A percentile compares a stretch with the other conserved stretches of the same genome.
Conservation (phyloP, 2,329 filamentous ascomycete genomes). For the Cladorrhinum sp. region DNA sequence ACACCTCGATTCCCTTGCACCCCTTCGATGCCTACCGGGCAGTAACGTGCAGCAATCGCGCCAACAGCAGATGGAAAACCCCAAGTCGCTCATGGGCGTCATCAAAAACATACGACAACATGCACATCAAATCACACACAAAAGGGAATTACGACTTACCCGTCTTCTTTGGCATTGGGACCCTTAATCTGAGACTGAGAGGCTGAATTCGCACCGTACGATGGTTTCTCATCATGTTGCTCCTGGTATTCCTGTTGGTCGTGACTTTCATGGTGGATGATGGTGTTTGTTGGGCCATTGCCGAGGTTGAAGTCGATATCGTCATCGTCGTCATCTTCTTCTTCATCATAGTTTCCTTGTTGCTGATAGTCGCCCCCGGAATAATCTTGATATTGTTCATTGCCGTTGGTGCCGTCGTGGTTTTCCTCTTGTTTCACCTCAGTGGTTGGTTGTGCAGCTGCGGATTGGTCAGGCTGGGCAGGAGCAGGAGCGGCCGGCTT, state of each 20-base stretch:
- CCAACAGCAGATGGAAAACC: background rate
- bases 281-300: slow-evolving; percentile 35
- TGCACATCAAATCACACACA: slow-evolving; percentile 17
- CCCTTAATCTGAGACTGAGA: slow-evolving; percentile 40
- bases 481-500: slow-evolving; percentile 32
- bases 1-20: background rate
- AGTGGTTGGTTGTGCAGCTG: slow-evolving; percentile 26
- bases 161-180: slow-evolving; percentile 82
- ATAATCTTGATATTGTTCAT: slow-evolving; percentile 30
- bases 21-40: background rate
- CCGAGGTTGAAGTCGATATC: slow-evolving; percentile 54
- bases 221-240: slow-evolving; percentile 20
- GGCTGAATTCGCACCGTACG: slow-evolving; percentile 31
- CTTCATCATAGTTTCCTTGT: slow-evolving; percentile 38
- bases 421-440: slow-evolving; percentile 30
- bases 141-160: slow-evolving; percentile 61
- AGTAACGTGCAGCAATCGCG: background rate
- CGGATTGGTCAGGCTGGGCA: slow-evolving; percentile 26
- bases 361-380: slow-evolving; percentile 38
- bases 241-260: slow-evolving; percentile 16
- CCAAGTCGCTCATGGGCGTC: background rate
- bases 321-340: slow-evolving; percentile 50
- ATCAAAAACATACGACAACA: background rate
- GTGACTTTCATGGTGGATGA: slow-evolving; percentile 26
- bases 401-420: slow-evolving; percentile 20